phyloP scores from a whole-genome alignment of 1,284 basidiomycete genomes.

The Dichomitus squalens region DNA sequence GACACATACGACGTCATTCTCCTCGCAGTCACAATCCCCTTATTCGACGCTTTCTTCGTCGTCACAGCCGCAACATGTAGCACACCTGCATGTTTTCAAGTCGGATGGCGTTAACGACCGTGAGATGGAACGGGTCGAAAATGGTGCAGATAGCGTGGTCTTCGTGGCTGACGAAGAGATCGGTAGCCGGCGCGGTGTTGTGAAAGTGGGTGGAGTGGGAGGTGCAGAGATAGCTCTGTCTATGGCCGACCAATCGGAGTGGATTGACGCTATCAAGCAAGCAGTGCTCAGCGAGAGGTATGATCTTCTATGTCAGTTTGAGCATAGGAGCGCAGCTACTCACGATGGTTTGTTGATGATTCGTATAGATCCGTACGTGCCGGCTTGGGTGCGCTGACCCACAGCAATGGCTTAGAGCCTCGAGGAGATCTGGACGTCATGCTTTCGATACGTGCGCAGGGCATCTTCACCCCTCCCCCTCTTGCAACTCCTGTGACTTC shows the following conservation, averaged over 20 bases:
- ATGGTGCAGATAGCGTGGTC: conserved; percentile 72
- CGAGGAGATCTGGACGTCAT: conserved; percentile 80
- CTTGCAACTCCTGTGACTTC: conserved; percentile 1
- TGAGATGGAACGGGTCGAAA: conserved; percentile 72
- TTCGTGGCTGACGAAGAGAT: conserved; percentile 73
- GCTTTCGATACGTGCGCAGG: conserved; percentile 74
- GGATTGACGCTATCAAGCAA: conserved; percentile 69
- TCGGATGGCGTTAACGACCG: conserved; percentile 54
- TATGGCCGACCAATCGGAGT: conserved; percentile 57
- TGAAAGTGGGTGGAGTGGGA: conserved; percentile 67
- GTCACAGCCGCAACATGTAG: conserved; percentile 41
- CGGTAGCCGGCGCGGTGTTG: conserved; percentile 59
- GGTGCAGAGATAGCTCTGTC: conserved; percentile 67
- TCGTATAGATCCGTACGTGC: conserved; percentile 60
- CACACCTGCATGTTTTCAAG: conserved; percentile 76
- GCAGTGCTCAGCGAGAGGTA: conserved; percentile 72
- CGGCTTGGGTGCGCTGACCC: conserved; percentile 55
- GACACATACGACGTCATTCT: conserved; percentile 29
- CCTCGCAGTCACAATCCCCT: conserved; percentile 20
- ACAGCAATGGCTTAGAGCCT: conserved; percentile 54
- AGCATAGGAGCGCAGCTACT: not conserved
- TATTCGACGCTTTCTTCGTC: conserved; percentile 10
- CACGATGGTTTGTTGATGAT: not conserved
- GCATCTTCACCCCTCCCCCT: conserved; percentile 40
- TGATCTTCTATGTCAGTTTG: conserved; percentile 14